Evolutionary conservation across 345 rosid species (phyloP).

Genomic region (Salix koriyanagi): DNA sequence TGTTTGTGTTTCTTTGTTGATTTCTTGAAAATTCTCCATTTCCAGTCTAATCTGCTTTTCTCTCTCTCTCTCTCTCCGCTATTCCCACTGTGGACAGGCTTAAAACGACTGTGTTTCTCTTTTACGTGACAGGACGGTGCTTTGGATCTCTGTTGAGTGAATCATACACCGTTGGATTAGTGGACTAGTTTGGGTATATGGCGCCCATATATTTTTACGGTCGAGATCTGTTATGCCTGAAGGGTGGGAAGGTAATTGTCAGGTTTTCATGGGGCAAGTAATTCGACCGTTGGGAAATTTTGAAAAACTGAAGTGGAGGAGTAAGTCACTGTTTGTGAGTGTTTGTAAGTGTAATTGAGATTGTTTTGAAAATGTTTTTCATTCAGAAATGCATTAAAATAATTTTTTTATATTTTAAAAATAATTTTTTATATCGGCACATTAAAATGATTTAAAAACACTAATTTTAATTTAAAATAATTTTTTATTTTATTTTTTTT

Average conservation of each 20-base stretch:
- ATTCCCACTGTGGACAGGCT: not conserved
- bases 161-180: not conserved
- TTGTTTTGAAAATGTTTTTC: no score
- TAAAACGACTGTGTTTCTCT: not conserved
- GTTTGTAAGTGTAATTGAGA: fast-evolving
- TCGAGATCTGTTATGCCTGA: not conserved
- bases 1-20: not conserved
- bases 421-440: no score
- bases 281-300: slow-evolving; percentile 36
- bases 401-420: no score
- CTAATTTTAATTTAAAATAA: no score
- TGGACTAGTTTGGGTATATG: not conserved
- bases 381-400: no score
- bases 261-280: not conserved
- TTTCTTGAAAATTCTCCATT: not conserved
- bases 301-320: slow-evolving; percentile 1
- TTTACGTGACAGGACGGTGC: not conserved
- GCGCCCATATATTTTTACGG: not conserved
- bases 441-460: no score
- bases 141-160: not conserved
- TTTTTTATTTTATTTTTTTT: no score
- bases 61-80: not conserved
- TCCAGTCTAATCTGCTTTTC: not conserved
- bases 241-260: not conserved
- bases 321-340: no score